These are phyloP conservation scores for Cryptosporidium viatorum DNA, from an alignment of 169 alveolate species.

Conservation along the genomic window DNA sequence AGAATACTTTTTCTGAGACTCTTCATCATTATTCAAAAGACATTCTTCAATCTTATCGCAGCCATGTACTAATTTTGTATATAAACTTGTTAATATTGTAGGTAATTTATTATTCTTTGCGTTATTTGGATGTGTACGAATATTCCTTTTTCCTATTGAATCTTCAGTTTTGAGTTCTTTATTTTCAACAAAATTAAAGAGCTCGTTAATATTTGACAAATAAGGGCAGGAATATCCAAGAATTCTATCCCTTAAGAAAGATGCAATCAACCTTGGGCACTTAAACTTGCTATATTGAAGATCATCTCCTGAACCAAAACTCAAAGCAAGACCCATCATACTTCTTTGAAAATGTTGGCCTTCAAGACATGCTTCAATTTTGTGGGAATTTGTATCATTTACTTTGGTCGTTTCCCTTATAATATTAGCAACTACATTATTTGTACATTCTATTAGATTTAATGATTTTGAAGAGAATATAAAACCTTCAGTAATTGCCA, in stretches of 20 bases:
- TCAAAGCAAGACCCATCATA: slow-evolving; percentile 49
- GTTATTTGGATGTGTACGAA: background rate
- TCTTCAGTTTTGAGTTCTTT: slow-evolving; percentile 38
- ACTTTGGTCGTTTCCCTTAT: background rate
- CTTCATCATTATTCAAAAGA: background rate
- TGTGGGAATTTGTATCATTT: background rate
- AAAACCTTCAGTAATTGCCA: slow-evolving; percentile 45
- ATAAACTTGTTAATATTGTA: slow-evolving; percentile 62
- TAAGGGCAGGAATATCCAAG: slow-evolving; percentile 71
- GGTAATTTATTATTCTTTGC: slow-evolving; percentile 25
- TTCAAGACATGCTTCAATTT: slow-evolving; percentile 12
- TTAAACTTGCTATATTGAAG: slow-evolving; percentile 27
- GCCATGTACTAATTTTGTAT: slow-evolving; percentile 49
- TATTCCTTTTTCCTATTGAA: slow-evolving; percentile 3
- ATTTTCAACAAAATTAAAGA: slow-evolving; percentile 38
- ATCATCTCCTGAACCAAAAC: slow-evolving; percentile 48
- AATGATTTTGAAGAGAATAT: slow-evolving; percentile 41
- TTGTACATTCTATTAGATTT: slow-evolving; percentile 44
- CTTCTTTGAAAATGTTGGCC: slow-evolving; percentile 30
- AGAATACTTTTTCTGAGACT: background rate
- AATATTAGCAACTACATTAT: slow-evolving; percentile 31
- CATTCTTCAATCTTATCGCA: slow-evolving; percentile 58
- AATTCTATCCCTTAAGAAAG: slow-evolving; percentile 58
- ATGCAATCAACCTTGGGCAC: slow-evolving; percentile 74
- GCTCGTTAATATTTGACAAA: slow-evolving; percentile 26